phyloP scores from a whole-genome alignment of 768 basidiomycete genomes.

The Psilocybe subaeruginosa region DNA sequence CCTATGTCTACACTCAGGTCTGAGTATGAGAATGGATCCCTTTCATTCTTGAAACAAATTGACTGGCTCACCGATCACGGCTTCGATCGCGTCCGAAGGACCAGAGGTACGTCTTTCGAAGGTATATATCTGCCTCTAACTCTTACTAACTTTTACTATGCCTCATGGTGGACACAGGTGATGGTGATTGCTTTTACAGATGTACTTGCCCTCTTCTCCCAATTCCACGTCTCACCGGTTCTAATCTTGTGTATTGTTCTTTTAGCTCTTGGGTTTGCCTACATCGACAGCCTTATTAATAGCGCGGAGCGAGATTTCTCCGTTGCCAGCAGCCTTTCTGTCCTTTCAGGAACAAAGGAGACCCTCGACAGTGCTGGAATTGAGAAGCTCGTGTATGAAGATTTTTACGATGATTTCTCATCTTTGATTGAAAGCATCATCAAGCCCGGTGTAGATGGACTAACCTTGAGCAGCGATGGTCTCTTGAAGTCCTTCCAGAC shows the following conservation, averaged over 20 bases:
- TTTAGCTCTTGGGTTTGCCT: constrained; percentile 81
- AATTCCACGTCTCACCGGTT: not conserved
- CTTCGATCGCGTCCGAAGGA: constrained; percentile 67
- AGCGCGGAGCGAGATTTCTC: constrained; percentile 46
- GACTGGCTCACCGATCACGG: constrained; percentile 67
- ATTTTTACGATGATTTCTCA: constrained; percentile 71
- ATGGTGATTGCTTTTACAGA: constrained; percentile 93
- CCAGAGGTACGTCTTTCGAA: constrained; percentile 54
- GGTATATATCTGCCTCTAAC: not conserved
- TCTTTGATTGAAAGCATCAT: constrained; percentile 50
- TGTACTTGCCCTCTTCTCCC: constrained; percentile 45
- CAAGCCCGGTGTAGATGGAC: constrained; percentile 35
- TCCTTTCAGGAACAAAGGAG: constrained; percentile 50
- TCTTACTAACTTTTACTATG: not conserved
- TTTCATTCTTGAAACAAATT: constrained; percentile 72
- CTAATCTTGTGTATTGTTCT: constrained; percentile 12
- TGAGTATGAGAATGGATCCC: constrained; percentile 68
- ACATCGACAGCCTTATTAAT: constrained; percentile 70
- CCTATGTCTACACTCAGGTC: constrained; percentile 57
- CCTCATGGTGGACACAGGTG: constrained; percentile 48
- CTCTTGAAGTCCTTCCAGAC: constrained; percentile 59
- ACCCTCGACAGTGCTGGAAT: constrained; percentile 64
- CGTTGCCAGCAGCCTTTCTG: constrained; percentile 51
- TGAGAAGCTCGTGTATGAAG: constrained; percentile 68
- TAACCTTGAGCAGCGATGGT: constrained; percentile 33